Evolutionary conservation across 768 basidiomycete species (phyloP).

Genomic region (Candolleomyces aberdarensis): DNA sequence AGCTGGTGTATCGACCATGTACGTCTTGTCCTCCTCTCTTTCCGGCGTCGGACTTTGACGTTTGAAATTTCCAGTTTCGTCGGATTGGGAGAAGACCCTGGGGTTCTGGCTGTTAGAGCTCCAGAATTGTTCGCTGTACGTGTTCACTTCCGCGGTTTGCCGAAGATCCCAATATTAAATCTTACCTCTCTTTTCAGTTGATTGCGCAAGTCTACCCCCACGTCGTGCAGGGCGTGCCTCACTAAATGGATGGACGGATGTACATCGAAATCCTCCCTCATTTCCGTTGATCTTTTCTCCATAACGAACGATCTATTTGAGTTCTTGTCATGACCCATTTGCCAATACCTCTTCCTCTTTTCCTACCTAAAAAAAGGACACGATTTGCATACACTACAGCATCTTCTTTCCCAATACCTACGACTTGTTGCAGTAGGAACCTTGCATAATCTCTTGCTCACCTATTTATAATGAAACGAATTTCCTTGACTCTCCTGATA

Average conservation of each 20-base stretch:
- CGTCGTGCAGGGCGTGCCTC: conserved; percentile 61
- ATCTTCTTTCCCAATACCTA: too few relatives aligned
- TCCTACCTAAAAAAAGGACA: too few relatives aligned
- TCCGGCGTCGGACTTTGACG: neutral
- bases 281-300: neutral
- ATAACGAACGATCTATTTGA: neutral
- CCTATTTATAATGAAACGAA: too few relatives aligned
- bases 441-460: too few relatives aligned
- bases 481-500: too few relatives aligned
- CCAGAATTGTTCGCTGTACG: conserved; percentile 66
- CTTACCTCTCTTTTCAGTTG: conserved; percentile 35
- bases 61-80: conserved; percentile 53
- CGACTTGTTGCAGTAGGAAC: too few relatives aligned
- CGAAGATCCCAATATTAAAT: neutral
- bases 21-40: conserved; percentile 16
- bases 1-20: conserved; percentile 88
- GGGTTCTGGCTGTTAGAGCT: conserved; percentile 68
- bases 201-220: conserved; percentile 67
- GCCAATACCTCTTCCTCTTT: too few relatives aligned
- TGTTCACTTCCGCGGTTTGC: neutral
- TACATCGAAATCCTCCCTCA: neutral
- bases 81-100: conserved; percentile 81
- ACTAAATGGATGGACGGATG: neutral
- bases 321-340: too few relatives aligned
- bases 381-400: too few relatives aligned